Evolutionary conservation across 352 stramenopile genomes (phyloP), one percentile per base, ranked within the genome.

Genomic region (Globisporangium lucens): DNA sequence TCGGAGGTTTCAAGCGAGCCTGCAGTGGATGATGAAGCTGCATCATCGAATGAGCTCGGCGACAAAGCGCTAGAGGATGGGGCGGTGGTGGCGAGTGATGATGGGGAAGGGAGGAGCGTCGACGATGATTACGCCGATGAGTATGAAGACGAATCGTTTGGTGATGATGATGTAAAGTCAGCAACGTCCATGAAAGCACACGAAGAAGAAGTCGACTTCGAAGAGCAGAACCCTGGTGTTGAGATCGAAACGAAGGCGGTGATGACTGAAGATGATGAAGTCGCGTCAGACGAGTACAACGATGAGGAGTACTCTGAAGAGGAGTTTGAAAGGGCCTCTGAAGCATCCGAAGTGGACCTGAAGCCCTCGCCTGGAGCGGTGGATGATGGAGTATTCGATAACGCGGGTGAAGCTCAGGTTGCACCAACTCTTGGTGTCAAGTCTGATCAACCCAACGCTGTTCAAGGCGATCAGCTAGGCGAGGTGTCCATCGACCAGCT

Each of bases 131-230:
- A 74, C 12, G 73, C 74, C 46, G 63, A 75, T 27, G 75, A 77
- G 8, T 82, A 85, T 29, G 70, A 74, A n/a, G 75, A 86, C 35
- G 81, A 86, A 35, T 79, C 75, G 7, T 89, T 88, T 46, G 78
- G 79, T 24, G 75, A 76, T 38, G 78, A 79, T 24, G 74, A 75
- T 47, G 72, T 27, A 13, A 68, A 76, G 3, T 73, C 71, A 22
- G 49, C 53, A 38, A 20, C 53, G 2, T 75, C 64, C 27, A 24
- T 66, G 60, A 55, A 61, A 35, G 66, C 20, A 52, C 3, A 49
- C 17, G 20, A 22, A 4, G 53, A 69, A 43, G 52, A 51, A n/a
- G 17, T 3, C 24, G n/a, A 8, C 2, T n/a, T 27, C 12, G 52
- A 64, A 49, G 41, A 22, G 17, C 41, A 49, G 17, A 20, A n/a